Conservation (phyloP, 2,329 filamentous ascomycete genomes). For the Aureobasidium lini region DNA sequence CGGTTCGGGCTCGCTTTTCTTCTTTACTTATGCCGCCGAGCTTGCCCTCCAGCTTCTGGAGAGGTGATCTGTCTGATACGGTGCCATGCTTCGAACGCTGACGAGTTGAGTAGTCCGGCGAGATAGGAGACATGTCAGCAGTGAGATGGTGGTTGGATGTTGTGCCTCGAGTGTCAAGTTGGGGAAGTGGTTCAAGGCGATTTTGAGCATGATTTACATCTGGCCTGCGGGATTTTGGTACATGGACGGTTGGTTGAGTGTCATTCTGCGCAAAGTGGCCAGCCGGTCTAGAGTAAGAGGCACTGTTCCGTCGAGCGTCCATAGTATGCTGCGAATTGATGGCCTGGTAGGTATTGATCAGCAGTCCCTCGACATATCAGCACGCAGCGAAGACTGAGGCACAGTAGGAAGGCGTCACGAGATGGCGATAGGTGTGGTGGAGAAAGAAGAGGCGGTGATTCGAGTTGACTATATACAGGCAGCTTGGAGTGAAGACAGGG, state of each 20-base stretch:
- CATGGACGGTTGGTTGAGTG: conserved; percentile 12
- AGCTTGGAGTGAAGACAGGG: neutral
- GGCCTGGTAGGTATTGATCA: neutral
- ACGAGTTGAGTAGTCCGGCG: neutral
- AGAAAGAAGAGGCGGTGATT: neutral
- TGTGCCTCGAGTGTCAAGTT: neutral
- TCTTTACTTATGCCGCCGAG: conserved; percentile 92
- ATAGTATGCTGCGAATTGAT: neutral
- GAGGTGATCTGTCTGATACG: conserved; percentile 76
- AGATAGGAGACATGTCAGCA: neutral
- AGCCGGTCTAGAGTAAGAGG: neutral
- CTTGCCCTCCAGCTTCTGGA: conserved; percentile 88
- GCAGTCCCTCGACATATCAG: neutral
- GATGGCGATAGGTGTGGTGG: neutral
- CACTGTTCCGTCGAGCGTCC: neutral
- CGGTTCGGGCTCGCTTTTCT: conserved; percentile 78
- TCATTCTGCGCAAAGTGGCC: neutral
- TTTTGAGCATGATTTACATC: neutral
- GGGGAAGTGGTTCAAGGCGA: neutral
- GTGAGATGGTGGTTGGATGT: neutral
- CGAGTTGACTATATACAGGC: conserved; percentile 3
- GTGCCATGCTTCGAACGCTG: conserved; percentile 37
- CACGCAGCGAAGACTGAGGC: neutral
- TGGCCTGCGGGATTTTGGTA: conserved; percentile 12
- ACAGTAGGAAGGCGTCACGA: neutral